Base-by-base conservation (phyloP, 2,329 filamentous ascomycete genomes). In the Neoarthrinium moseri region DNA sequence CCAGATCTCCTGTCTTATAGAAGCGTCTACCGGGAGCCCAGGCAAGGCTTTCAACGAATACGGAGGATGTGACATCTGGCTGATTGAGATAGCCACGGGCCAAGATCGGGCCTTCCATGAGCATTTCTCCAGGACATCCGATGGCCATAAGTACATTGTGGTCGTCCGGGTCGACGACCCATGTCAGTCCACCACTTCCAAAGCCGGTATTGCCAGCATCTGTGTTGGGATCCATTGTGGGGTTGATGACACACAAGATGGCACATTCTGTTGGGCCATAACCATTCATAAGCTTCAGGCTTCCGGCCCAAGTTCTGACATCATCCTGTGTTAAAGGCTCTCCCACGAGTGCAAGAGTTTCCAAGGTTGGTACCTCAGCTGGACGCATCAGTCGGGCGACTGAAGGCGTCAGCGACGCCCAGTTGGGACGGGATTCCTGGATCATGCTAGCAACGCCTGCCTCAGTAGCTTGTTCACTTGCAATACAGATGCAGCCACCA, bases 81-180 rank as follows among this genome's bases (percentile, higher is more conserved):
- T 53, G 38, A 37, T 60, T 54, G 2, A 67, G 43, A 38, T 72
- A 72, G 3, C 64, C 62, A 22, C 35, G 45, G 11, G 49, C 49
- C 10, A 53, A 26, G 13, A 40, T 40, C 2, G 49, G 46, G 5
- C 51, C 51, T 32, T 46, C 46, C 30, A 53, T 49, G 30, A 44
- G 22, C 2, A 53, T 32, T 33, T 53, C 51, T 12, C 51, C 51
- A 3, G 27, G 24, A 11, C 24, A 29, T 3, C 49, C 49, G 7
- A 50, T 27, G 10, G 49, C 39, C 29, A 47, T 33, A 2, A 51
- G 47, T 10, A 22, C 27, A 21, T 51, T 39, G 35, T 29, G 23
- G 23, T 49, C 34, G n/a, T 45, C 24, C 17, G 47, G 43, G 32
- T 50, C 40, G 20, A 49, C 49, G 23, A 49, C 26, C 49, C 49